A percentile compares a stretch with the other conserved stretches of the same genome.
These are phyloP conservation scores for Vishniacozyma victoriae DNA, from an alignment of 768 basidiomycete genomes.

Conservation along the genomic window DNA sequence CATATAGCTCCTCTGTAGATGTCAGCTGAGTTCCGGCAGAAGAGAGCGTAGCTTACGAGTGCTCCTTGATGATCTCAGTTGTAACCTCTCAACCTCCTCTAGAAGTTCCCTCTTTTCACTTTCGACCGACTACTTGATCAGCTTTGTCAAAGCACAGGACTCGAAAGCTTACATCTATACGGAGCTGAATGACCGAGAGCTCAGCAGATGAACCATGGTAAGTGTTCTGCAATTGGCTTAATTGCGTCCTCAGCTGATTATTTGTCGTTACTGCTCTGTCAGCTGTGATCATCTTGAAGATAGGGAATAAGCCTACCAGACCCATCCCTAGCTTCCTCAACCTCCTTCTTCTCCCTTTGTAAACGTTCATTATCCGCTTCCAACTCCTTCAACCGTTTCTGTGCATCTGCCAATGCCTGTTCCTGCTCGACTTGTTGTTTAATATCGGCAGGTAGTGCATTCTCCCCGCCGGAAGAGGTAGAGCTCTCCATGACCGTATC, in stretches of 20 bases:
- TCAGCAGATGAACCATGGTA: slow-evolving; percentile 52
- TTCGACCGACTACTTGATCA: slow-evolving; percentile 58
- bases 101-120: slow-evolving; percentile 87
- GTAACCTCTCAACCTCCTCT: slow-evolving; percentile 71
- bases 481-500: too few relatives aligned
- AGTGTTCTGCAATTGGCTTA: slow-evolving; percentile 24
- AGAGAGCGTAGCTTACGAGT: slow-evolving; percentile 56
- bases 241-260: slow-evolving; percentile 31
- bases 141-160: slow-evolving; percentile 51
- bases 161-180: slow-evolving; percentile 61
- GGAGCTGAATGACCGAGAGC: slow-evolving; percentile 55
- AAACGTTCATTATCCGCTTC: slow-evolving; percentile 57
- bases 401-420: slow-evolving; percentile 37
- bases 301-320: slow-evolving; percentile 50
- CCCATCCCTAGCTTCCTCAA: slow-evolving; percentile 46
- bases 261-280: slow-evolving; percentile 14
- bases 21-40: not conserved
- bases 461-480: not conserved
- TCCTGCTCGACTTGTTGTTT: slow-evolving; percentile 36
- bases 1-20: slow-evolving; percentile 22
- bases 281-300: not conserved
- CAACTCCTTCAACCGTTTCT: slow-evolving; percentile 17
- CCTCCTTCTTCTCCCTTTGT: slow-evolving; percentile 61
- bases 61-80: slow-evolving; percentile 66
- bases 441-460: slow-evolving; percentile 16